Evolutionary conservation across 139 green algal genomes (phyloP), one percentile per base, ranked within the genome.

Genomic region (Mychonastes homosphaera): DNA sequence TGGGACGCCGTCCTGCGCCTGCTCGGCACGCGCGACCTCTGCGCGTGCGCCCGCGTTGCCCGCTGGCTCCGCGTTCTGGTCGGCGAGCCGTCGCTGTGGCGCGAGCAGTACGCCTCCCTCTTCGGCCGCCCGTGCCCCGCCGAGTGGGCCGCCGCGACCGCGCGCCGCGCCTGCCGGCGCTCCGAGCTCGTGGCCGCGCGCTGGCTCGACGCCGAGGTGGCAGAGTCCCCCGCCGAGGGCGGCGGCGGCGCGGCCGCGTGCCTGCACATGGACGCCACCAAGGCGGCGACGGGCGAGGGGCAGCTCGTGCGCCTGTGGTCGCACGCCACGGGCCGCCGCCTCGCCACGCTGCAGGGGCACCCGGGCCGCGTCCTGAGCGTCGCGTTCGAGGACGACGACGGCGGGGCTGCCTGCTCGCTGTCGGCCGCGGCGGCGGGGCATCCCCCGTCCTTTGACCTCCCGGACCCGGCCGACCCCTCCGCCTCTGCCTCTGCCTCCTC

Each of bases 231-330:
- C 3, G 12, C 48, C 9, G 16, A 36, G 27, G 36, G 50, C 21
- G 69, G 62, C 16, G 67, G 65, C 45, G 0, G 24, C 3, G 65
- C 62, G 49, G 73, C 65, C 28, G 59, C 40, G 45, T 62, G 63
- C 52, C 45, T 60, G n/a, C 64, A 75, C 65, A 44, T 81, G 58
- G 74, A 81, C 44, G 69, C 66, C 33, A 51, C 30, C 27, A 81
- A 77, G 69, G 69, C 70, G 24, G 56, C 78, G 24, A 63, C 38
- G 2, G 69, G 46, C 2, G 69, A 81, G 34, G 69, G 61, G 39
- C 58, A 34, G 24, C 30, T 38, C 38, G 58, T 81, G 29, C 53
- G 74, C 8, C 40, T 81, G 32, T 81, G 74, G 74, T 55, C 39
- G 29, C 74, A 81, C 36, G 62, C 49, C 13, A 69, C 62, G 2